These are phyloP conservation scores for Domatiomyces globalis DNA, from an alignment of 2,329 filamentous ascomycete genomes.

Conservation along the genomic window DNA sequence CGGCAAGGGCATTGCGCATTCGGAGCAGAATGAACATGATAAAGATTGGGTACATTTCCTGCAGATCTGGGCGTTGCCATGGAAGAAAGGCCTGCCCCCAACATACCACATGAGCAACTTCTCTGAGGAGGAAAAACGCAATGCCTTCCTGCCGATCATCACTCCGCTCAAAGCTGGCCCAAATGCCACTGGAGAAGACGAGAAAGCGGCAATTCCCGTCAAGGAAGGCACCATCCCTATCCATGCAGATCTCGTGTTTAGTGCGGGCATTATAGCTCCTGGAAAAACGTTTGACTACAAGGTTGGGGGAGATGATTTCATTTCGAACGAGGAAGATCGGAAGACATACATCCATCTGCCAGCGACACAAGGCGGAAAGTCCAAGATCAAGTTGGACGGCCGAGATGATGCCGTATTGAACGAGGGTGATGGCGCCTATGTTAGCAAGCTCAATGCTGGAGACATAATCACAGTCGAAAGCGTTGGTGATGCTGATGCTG, in stretches of 20 bases:
- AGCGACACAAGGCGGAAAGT: conserved; percentile 61
- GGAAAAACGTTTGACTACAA: conserved; percentile 55
- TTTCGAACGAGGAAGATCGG: conserved; percentile 32
- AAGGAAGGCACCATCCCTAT: conserved; percentile 61
- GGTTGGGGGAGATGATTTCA: conserved; percentile 41
- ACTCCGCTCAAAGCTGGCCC: conserved; percentile 56
- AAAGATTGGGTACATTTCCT: conserved; percentile 65
- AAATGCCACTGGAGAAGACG: conserved; percentile 47
- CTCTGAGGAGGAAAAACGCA: conserved; percentile 55
- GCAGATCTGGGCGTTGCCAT: conserved; percentile 78
- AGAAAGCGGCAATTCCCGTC: conserved; percentile 48
- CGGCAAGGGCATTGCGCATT: conserved; percentile 67
- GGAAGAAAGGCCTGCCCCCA: conserved; percentile 56
- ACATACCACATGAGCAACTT: conserved; percentile 65
- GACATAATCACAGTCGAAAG: conserved; percentile 53
- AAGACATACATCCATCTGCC: conserved; percentile 72
- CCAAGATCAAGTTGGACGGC: conserved; percentile 55
- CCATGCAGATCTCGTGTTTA: conserved; percentile 74
- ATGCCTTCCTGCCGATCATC: conserved; percentile 59
- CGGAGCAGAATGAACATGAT: conserved; percentile 64
- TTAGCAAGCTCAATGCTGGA: conserved; percentile 50
- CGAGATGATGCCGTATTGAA: conserved; percentile 43
- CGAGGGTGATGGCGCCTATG: conserved; percentile 71
- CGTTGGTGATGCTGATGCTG: conserved; percentile 53
- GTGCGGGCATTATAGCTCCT: conserved; percentile 57